Percentiles rank a stretch among this genome's conserved stretches.
These are phyloP conservation scores for Terana coerulea DNA, from an alignment of 768 basidiomycete genomes.

Conservation along the genomic window DNA sequence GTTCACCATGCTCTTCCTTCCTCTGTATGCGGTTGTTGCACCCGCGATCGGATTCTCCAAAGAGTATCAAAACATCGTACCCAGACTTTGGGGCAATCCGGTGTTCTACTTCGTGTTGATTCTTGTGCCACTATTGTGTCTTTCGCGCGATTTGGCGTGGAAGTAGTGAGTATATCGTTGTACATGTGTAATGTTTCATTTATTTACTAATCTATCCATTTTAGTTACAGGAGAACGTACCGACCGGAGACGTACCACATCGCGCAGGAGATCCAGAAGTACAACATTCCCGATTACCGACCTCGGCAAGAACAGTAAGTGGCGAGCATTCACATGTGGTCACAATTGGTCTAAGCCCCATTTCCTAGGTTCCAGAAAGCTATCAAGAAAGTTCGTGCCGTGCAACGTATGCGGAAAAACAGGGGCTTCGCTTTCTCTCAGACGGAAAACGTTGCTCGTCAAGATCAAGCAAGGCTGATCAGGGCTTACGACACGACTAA, in stretches of 20 bases:
- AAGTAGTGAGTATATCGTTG: slow-evolving; percentile 73
- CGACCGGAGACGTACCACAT: slow-evolving; percentile 93
- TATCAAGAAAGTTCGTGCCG: slow-evolving; percentile 99
- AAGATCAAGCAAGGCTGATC: slow-evolving; percentile 85
- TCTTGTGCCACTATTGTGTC: slow-evolving; percentile 79
- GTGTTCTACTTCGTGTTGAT: slow-evolving; percentile 90
- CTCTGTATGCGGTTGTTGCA: slow-evolving; percentile 83
- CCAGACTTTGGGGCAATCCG: slow-evolving; percentile 81
- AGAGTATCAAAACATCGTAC: slow-evolving; percentile 88
- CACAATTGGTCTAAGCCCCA: too few relatives aligned
- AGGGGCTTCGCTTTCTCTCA: slow-evolving; percentile 98
- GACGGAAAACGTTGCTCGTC: slow-evolving; percentile 79
- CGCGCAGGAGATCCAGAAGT: slow-evolving; percentile 98
- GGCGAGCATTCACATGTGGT: neutral
- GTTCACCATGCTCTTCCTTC: slow-evolving; percentile 95
- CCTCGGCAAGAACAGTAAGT: slow-evolving; percentile 95
- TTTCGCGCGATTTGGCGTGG: slow-evolving; percentile 90
- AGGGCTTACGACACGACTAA: slow-evolving; percentile 87
- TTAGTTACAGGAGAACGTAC: slow-evolving; percentile 88
- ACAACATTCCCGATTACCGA: slow-evolving; percentile 94
- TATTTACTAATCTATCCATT: slow-evolving; percentile 7
- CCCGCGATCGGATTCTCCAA: slow-evolving; percentile 86
- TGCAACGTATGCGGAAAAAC: slow-evolving; percentile 93
- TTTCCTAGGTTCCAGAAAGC: slow-evolving; percentile 87
- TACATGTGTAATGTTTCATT: neutral